These are phyloP conservation scores for Syncephalastrum racemosum DNA, from an alignment of 371 early-diverging fungal genomes.

Conservation along the genomic window DNA sequence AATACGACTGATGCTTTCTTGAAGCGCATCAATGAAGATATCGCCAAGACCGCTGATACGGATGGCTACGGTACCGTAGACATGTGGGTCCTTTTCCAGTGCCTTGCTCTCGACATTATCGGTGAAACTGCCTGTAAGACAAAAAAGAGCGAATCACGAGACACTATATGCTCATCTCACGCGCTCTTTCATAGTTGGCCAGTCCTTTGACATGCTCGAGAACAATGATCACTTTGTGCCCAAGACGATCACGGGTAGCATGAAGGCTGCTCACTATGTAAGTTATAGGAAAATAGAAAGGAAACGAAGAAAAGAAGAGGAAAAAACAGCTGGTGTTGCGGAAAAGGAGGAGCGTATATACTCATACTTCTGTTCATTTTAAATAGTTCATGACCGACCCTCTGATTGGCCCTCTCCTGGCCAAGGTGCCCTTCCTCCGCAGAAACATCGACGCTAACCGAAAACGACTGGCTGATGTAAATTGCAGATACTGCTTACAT, in stretches of 20 bases:
- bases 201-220: slow-evolving; percentile 47
- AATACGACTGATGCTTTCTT: slow-evolving; percentile 18
- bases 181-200: slow-evolving; percentile 23
- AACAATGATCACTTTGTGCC: slow-evolving; percentile 37
- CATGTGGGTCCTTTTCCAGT: slow-evolving; percentile 34
- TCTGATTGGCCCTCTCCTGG: slow-evolving; percentile 2
- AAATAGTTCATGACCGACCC: slow-evolving; percentile 2
- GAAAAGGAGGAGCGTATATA: too few relatives aligned
- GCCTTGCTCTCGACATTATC: slow-evolving; percentile 47
- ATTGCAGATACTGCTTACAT: not conserved
- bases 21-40: slow-evolving; percentile 16
- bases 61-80: slow-evolving; percentile 27
- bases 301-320: not conserved
- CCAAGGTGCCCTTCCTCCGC: not conserved
- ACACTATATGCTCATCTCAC: slow-evolving; percentile 30
- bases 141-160: too few relatives aligned
- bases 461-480: not conserved
- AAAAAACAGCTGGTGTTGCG: too few relatives aligned
- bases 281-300: too few relatives aligned
- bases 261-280: slow-evolving; percentile 10
- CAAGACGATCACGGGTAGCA: slow-evolving; percentile 6
- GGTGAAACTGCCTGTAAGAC: slow-evolving; percentile 22
- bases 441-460: not conserved
- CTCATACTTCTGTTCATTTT: not conserved
- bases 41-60: slow-evolving; percentile 7